Evolutionary conservation across 768 basidiomycete species (phyloP), one percentile per base, ranked within the genome.

Genomic region (Suillus subluteus): DNA sequence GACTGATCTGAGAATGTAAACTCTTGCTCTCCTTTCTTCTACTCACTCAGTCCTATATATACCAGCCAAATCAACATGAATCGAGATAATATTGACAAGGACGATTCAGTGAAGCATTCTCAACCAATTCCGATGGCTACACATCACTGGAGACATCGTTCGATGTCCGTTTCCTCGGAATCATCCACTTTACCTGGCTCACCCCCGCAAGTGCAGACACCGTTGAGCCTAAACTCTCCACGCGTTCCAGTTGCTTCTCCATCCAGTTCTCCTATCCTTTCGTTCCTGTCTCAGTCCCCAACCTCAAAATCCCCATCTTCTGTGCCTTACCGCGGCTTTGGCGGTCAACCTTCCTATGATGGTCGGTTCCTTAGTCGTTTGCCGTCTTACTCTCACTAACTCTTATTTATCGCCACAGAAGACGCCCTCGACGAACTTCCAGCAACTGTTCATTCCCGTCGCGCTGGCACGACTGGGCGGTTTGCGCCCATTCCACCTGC

Each of bases 221-320:
- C 88, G 30, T 73, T 80, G 56, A 80, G 81, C 12, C 68, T 78
- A 2, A 69, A 75, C 13, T 78, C 80, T 2, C 81, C 84, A 3
- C 82, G 81, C 55, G 72, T 87, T 58, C 79, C 82, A 8, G 73
- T 83, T 12, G 79, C 83, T 6, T 87, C 88, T 5, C 86, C 90
- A 7, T 84, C 86, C 8, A 83, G 82, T 6, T 91, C 91, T 4
- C 92, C 92, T 56, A 89, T 92, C 63, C 77, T 93, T 61, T 88
- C 90, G 74, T 89, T 91, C 76, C 75, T 92, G 50, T 76, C 75
- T 61, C 87, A 89, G 69, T 86, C 88, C 3, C 87, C 90, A 12
- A 79, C 46, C 4, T 56, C 87, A 16, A 88, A 87, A 71, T 71
- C 81, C 0, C 77, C 80, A 16, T 75, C 82, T 4, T 86, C 87